Evolutionary conservation across 2,329 filamentous ascomycete species (phyloP).

Genomic region (Colletotrichum kahawae): DNA sequence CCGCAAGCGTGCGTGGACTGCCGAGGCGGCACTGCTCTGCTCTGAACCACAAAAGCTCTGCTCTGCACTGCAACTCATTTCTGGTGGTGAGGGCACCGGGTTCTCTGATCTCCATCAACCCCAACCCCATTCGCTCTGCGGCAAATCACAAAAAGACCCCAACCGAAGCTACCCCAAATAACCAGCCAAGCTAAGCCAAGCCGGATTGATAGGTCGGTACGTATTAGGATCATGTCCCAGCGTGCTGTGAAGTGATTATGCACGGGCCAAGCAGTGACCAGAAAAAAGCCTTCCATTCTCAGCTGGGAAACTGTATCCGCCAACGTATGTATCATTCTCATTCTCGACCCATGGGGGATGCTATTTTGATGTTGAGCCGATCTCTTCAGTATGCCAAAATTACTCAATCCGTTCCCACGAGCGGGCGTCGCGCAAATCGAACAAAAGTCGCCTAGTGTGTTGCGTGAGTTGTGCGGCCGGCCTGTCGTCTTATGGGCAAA

Average conservation of each 20-base stretch:
- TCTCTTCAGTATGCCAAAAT: not conserved
- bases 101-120: not conserved
- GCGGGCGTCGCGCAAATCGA: not conserved
- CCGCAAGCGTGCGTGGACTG: constrained; percentile 7
- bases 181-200: too few relatives aligned
- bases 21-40: not conserved
- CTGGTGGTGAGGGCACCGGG: not conserved
- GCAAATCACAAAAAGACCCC: too few relatives aligned
- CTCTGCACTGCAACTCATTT: not conserved
- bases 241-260: not conserved
- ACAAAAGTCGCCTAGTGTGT: not conserved
- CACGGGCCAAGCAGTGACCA: too few relatives aligned
- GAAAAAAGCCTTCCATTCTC: not conserved
- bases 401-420: not conserved
- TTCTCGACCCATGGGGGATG: not conserved
- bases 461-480: not conserved
- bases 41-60: not conserved
- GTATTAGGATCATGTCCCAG: not conserved
- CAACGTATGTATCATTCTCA: too few relatives aligned
- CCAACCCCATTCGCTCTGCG: not conserved
- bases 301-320: not conserved
- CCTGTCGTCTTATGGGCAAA: not conserved
- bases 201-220: too few relatives aligned
- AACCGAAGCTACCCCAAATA: too few relatives aligned
- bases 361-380: not conserved